A percentile compares a stretch with the other conserved stretches of the same genome.
These are phyloP conservation scores for Lotus japonicus DNA, from an alignment of 306 rosid species.

Conservation along the genomic window DNA sequence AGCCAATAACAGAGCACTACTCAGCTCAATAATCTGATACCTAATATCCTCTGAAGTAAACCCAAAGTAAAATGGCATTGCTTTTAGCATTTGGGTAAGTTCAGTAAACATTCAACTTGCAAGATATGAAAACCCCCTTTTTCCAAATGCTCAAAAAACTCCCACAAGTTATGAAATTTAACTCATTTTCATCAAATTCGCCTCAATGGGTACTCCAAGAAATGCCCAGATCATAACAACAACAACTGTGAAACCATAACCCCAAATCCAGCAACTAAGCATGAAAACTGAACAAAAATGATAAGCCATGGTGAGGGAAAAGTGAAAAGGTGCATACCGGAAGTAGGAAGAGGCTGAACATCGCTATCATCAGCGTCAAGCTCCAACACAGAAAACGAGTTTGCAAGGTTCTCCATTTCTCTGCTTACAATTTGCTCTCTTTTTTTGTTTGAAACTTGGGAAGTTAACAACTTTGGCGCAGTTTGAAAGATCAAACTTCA, in stretches of 20 bases:
- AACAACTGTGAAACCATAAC: conserved; percentile 27
- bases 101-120: neutral
- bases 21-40: neutral
- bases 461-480: neutral
- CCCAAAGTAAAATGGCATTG: neutral
- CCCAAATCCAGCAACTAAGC: neutral
- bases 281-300: neutral
- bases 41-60: neutral
- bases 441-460: too few species aligned
- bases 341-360: neutral
- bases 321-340: neutral
- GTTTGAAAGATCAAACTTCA: neutral
- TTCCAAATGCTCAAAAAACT: neutral
- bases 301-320: neutral
- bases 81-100: neutral
- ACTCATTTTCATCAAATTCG: neutral
- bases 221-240: neutral
- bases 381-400: conserved; percentile 59
- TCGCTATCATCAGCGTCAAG: conserved; percentile 58
- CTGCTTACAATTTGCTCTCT: neutral
- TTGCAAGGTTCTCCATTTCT: conserved; percentile 44
- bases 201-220: neutral
- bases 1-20: neutral
- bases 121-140: neutral
- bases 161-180: neutral